Evolutionary conservation across 345 rosid genomes (phyloP).

Genomic region (Syzygium aqueum): DNA sequence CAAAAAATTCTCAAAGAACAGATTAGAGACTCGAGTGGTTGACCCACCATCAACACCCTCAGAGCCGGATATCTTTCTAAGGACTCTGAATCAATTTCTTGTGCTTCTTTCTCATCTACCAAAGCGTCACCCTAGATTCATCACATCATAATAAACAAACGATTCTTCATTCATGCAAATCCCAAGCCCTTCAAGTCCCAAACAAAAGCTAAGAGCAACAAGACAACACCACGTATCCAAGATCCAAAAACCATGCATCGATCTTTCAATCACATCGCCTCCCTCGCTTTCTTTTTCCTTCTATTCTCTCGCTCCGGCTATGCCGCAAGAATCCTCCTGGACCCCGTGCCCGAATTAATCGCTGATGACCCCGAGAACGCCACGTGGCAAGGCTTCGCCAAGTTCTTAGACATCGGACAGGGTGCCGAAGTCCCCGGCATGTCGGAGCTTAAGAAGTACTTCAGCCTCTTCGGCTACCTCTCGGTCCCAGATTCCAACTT

Average conservation of each 20-base stretch:
- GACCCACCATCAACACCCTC: constrained; percentile 4
- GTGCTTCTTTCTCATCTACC: neutral
- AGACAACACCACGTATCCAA: neutral
- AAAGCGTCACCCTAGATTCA: neutral
- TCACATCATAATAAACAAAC: neutral
- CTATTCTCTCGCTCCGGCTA: constrained; percentile 15
- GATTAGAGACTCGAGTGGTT: constrained; percentile 1
- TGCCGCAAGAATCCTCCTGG: constrained; percentile 39
- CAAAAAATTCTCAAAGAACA: neutral
- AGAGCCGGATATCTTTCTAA: neutral
- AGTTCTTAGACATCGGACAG: constrained; percentile 50
- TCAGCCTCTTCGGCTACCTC: constrained; percentile 76
- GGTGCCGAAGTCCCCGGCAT: constrained; percentile 73
- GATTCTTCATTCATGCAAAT: neutral
- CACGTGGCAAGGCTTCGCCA: constrained; percentile 71
- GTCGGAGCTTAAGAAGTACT: constrained; percentile 76
- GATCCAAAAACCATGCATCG: neutral
- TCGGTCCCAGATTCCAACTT: constrained; percentile 16
- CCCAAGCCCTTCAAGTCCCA: neutral
- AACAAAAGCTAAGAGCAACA: neutral
- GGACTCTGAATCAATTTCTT: neutral
- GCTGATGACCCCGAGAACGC: constrained; percentile 16
- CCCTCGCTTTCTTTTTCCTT: constrained; percentile 10
- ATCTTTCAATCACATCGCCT: neutral
- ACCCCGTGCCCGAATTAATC: constrained; percentile 18